Evolutionary conservation across 2,329 filamentous ascomycete genomes (phyloP).

Genomic region (Xylaria sp.): DNA sequence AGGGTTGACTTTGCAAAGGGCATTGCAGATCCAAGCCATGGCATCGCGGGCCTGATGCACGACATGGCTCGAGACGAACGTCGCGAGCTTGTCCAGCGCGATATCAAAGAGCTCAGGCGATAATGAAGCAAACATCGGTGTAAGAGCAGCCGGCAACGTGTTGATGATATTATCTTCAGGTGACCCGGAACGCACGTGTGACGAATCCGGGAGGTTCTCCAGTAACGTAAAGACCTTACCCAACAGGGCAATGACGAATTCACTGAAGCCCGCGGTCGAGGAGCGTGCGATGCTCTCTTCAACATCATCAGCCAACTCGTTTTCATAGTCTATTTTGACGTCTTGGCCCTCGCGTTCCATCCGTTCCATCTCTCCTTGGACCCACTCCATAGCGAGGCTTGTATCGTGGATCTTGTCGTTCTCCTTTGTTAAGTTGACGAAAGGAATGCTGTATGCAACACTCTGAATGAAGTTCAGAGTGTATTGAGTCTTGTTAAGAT

Average conservation of each 20-base stretch:
- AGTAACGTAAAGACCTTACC: constrained; percentile 94
- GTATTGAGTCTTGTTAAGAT: constrained; percentile 93
- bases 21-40: constrained; percentile 98
- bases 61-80: constrained; percentile 91
- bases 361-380: constrained; percentile 89
- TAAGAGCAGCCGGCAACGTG: constrained; percentile 86
- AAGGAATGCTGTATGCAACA: constrained; percentile 93
- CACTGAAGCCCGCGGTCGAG: constrained; percentile 89
- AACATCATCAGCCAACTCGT: constrained; percentile 80
- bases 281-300: constrained; percentile 88
- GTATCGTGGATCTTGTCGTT: constrained; percentile 71
- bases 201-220: constrained; percentile 91
- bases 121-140: constrained; percentile 84
- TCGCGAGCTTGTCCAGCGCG: constrained; percentile 86
- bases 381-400: constrained; percentile 85
- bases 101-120: constrained; percentile 94
- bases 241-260: constrained; percentile 88
- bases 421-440: constrained; percentile 77
- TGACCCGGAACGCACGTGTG: constrained; percentile 83
- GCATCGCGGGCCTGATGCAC: constrained; percentile 96
- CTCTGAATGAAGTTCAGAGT: constrained; percentile 94
- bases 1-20: constrained; percentile 92
- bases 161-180: constrained; percentile 98
- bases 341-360: constrained; percentile 88
- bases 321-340: constrained; percentile 81